A percentile compares a stretch with the other conserved stretches of the same genome.
Evolutionary conservation across 352 stramenopile genomes (phyloP).

Genomic region (Phytopythium sindhum): DNA sequence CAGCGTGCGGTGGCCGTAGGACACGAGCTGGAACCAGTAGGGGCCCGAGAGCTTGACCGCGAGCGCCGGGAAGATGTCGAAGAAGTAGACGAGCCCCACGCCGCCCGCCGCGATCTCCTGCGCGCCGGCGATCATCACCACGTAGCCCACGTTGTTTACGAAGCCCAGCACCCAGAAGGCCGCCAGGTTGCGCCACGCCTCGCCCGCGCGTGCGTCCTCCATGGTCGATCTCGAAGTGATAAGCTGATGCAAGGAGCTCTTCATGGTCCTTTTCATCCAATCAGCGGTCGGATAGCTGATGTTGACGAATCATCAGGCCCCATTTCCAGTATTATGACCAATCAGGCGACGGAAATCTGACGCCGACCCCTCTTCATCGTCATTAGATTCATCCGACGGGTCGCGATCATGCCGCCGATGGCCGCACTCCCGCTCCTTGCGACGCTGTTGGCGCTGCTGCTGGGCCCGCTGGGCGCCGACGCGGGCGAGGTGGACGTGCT

Average conservation of each 20-base stretch:
- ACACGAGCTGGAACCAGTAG: constrained; percentile 94
- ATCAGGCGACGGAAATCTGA: neutral
- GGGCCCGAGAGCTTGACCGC: constrained; percentile 88
- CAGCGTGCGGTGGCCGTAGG: constrained; percentile 79
- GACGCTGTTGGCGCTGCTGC: constrained; percentile 1
- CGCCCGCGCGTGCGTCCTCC: constrained; percentile 8
- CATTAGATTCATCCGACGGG: neutral
- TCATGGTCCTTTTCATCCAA: neutral
- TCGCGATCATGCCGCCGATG: neutral
- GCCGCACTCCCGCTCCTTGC: no score
- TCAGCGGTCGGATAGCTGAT: neutral
- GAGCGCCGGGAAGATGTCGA: constrained; percentile 89
- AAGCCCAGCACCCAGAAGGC: constrained; percentile 92
- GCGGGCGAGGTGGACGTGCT: constrained; percentile 18
- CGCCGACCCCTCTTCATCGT: no score
- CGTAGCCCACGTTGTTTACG: constrained; percentile 93
- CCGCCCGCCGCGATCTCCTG: constrained; percentile 90
- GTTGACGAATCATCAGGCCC: neutral
- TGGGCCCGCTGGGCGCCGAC: constrained; percentile 3
- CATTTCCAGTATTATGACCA: neutral
- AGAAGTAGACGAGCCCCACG: constrained; percentile 91
- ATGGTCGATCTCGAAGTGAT: neutral
- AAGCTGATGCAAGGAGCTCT: neutral
- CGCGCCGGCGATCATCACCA: constrained; percentile 93
- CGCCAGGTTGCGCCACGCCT: constrained; percentile 56